Conservation (phyloP, 306 rosid species). For the Ormosia emarginata region DNA sequence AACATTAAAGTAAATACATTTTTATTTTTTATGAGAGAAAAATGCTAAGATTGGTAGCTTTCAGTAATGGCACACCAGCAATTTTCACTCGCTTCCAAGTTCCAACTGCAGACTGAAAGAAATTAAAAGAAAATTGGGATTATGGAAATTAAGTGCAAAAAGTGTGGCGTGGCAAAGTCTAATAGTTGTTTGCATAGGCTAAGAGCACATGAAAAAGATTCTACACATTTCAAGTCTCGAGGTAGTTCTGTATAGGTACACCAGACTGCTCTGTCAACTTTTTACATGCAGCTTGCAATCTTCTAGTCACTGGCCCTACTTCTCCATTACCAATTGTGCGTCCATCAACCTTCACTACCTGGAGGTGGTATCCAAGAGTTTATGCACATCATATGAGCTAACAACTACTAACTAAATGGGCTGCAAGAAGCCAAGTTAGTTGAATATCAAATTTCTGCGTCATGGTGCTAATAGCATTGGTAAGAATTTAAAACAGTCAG, state of each 20-base stretch:
- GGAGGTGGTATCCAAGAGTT: neutral
- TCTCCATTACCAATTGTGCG: conserved; percentile 72
- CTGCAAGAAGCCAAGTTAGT: neutral
- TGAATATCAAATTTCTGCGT: neutral
- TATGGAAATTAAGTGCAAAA: neutral
- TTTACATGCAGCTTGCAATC: conserved; percentile 66
- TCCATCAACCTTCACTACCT: conserved; percentile 90
- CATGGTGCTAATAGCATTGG: neutral
- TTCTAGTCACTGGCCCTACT: conserved; percentile 68
- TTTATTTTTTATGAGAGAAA: neutral
- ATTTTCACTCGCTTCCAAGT: neutral
- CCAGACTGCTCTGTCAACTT: conserved; percentile 65
- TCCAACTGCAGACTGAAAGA: neutral
- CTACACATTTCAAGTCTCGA: conserved; percentile 14
- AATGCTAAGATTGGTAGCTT: neutral
- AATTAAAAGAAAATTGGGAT: neutral
- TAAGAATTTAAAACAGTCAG: neutral
- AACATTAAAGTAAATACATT: neutral
- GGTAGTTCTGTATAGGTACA: conserved; percentile 46
- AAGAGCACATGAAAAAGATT: conserved; percentile 14
- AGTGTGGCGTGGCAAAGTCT: neutral
- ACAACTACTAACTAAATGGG: neutral
- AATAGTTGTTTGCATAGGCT: conserved; percentile 3
- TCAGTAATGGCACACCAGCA: neutral
- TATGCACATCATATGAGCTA: neutral